phyloP scores from a whole-genome alignment of 2,329 filamentous ascomycete species.

The Fusarium tjaetaba region DNA sequence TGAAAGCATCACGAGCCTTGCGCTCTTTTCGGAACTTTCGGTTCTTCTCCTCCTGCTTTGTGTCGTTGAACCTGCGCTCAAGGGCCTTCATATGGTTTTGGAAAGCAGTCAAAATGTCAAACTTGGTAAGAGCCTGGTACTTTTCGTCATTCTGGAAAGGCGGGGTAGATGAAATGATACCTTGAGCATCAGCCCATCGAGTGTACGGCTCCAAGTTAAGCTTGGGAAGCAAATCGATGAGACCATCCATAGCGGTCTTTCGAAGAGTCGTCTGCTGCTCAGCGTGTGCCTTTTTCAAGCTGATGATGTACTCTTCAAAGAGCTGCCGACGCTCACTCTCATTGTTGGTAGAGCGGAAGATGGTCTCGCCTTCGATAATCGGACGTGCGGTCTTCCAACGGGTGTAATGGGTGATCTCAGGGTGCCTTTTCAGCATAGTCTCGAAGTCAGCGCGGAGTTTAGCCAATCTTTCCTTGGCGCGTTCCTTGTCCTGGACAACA shows the following conservation, averaged over 20 bases:
- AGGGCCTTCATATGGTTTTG: conserved; percentile 94
- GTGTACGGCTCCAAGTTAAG: conserved; percentile 92
- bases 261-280: conserved; percentile 78
- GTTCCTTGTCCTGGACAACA: conserved; percentile 91
- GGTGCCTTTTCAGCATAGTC: conserved; percentile 94
- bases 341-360: conserved; percentile 89
- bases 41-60: conserved; percentile 86
- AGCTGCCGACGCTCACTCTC: conserved; percentile 89
- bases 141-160: conserved; percentile 84
- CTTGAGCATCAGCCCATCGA: conserved; percentile 90
- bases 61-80: conserved; percentile 91
- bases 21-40: conserved; percentile 83
- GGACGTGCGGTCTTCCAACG: conserved; percentile 96
- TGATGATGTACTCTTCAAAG: conserved; percentile 91
- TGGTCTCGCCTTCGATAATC: conserved; percentile 94
- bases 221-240: conserved; percentile 79
- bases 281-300: conserved; percentile 81
- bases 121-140: conserved; percentile 85
- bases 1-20: conserved; percentile 84
- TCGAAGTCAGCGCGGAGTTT: conserved; percentile 95
- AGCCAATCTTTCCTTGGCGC: conserved; percentile 89
- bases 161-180: conserved; percentile 79
- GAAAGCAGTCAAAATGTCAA: conserved; percentile 91
- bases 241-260: conserved; percentile 84
- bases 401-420: conserved; percentile 96